Conservation (phyloP, 768 basidiomycete species). For the Roridomyces roridus region DNA sequence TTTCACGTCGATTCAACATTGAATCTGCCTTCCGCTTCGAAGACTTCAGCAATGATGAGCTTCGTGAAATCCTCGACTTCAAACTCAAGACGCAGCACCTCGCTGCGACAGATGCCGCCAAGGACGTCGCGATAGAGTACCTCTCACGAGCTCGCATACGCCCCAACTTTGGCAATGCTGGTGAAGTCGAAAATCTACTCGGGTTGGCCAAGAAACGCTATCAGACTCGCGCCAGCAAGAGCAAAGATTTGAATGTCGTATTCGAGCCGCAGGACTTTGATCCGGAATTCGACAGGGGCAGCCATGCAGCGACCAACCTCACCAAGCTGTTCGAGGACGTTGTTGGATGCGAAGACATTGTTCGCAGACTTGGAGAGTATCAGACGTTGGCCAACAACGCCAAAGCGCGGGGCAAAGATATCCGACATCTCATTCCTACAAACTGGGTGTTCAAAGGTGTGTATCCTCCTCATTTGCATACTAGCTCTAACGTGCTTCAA, state of each 20-base stretch:
- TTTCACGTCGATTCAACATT: constrained; percentile 69
- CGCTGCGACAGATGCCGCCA: constrained; percentile 60
- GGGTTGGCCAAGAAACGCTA: constrained; percentile 54
- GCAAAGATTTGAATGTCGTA: constrained; percentile 43
- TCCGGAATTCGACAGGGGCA: constrained; percentile 58
- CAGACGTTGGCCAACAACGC: constrained; percentile 55
- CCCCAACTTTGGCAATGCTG: constrained; percentile 71
- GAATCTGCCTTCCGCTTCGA: constrained; percentile 75
- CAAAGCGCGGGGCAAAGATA: constrained; percentile 48
- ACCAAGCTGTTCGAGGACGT: constrained; percentile 65
- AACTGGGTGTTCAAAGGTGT: constrained; percentile 80
- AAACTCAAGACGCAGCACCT: constrained; percentile 68
- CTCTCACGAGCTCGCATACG: constrained; percentile 49
- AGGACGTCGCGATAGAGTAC: constrained; percentile 57
- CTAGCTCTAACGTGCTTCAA: no score
- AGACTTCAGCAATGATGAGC: constrained; percentile 62
- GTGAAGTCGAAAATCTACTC: constrained; percentile 68
- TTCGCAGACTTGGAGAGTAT: constrained; percentile 54
- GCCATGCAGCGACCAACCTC: constrained; percentile 56
- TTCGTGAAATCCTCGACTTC: constrained; percentile 55
- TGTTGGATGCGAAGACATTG: constrained; percentile 62
- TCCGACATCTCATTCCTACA: constrained; percentile 61
- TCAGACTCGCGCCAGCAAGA: constrained; percentile 40
- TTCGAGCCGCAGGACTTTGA: constrained; percentile 72
- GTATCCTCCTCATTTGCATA: no score